A percentile compares a stretch with the other conserved stretches of the same genome.
Evolutionary conservation across 1,284 basidiomycete genomes (phyloP).

Genomic region (Ustilago sp.): DNA sequence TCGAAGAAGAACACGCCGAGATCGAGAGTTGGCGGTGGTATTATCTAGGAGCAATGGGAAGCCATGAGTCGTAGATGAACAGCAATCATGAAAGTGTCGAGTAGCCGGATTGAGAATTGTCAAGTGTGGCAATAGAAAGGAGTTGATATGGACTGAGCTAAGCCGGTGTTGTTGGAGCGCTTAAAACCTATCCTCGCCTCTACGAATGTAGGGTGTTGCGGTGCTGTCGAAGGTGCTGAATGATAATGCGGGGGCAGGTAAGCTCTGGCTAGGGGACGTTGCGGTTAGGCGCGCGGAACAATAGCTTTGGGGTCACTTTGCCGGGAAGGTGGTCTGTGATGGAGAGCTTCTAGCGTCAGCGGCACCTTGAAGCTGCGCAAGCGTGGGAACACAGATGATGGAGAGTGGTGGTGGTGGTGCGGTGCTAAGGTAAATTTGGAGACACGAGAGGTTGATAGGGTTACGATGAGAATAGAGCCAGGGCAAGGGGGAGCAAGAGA

Average conservation of each 20-base stretch:
- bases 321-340: background rate
- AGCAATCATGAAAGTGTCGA: background rate
- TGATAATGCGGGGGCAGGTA: background rate
- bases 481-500: background rate
- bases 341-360: constrained; percentile 1
- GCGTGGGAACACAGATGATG: background rate
- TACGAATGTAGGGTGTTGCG: background rate
- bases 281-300: background rate
- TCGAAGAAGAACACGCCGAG: background rate
- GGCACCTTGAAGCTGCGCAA: background rate
- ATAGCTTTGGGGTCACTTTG: background rate
- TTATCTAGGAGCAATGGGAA: background rate
- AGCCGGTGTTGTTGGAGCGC: background rate
- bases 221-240: background rate
- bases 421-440: background rate
- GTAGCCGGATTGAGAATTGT: background rate
- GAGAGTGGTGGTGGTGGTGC: background rate
- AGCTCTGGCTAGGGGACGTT: background rate
- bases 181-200: background rate
- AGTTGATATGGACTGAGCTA: background rate
- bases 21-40: background rate
- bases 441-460: background rate
- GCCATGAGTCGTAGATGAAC: constrained; percentile 8
- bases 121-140: background rate
- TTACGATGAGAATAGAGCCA: background rate